Evolutionary conservation across 768 basidiomycete species (phyloP), one percentile per base, ranked within the genome.

Genomic region (Termitomyces eurrhizus): DNA sequence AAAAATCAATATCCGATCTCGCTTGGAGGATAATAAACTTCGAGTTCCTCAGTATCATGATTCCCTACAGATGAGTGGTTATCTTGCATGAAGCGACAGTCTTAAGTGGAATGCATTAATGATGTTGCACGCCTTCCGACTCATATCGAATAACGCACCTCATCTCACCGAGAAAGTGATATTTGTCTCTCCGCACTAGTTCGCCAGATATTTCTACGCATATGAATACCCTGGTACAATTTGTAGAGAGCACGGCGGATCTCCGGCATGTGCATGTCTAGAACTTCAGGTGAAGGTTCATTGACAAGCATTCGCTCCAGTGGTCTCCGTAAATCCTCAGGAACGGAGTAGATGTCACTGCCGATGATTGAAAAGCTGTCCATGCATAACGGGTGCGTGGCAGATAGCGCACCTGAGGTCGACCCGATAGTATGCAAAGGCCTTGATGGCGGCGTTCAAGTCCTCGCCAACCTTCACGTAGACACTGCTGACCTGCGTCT

Each of bases 381-480:
- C 53, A 21, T 24, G 33, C 37, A 49, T 21, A 54, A 32, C 48
- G 21, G 11, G 11, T 6, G 14, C n/a, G 16, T 46, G 12, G 16
- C 41, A 13, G 13, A 7, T 41, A 32, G 32, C 57, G 46, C 36
- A 65, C 95, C 80, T 87, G 67, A 95, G 84, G 62, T 88, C 82
- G 63, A 98, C 91, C 33, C 83, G 79, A 65, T 88, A 83, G 36
- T 79, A 75, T 12, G 83, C 80, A 68, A 98, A 97, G 0, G 93
- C 92, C 36, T 74, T 79, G 21, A 92, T 83, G 46, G 87, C 87
- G 4, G 80, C 75, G 72, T 95, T 94, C 77, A 97, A 95, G 65
- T 95, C 88, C 68, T 90, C 89, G 48, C 93, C 94, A 13, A 97
- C 82, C 66, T 86, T 82, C 57, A 98, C 90, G 71, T 94, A 98